Conservation (phyloP, 352 stramenopile genomes). For the Bremia lactucae region DNA sequence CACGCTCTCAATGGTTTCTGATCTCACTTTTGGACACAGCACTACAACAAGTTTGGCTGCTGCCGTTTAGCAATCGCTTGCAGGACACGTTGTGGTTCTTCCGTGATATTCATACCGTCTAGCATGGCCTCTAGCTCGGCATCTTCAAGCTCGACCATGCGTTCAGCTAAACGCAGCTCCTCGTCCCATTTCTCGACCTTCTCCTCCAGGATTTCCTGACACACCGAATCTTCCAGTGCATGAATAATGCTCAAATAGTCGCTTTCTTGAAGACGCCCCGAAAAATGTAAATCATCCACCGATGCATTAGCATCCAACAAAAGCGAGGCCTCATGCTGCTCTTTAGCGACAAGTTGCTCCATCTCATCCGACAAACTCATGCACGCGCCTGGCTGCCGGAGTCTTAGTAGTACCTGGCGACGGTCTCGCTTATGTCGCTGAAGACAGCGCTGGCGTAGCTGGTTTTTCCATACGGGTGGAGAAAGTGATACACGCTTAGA, state of each 20-base stretch:
- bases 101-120: conserved; percentile 37
- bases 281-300: conserved; percentile 53
- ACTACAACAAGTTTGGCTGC: conserved; percentile 3
- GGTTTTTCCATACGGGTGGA: conserved; percentile 64
- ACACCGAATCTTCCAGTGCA: conserved; percentile 56
- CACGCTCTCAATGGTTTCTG: conserved; percentile 21
- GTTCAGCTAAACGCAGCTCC: conserved; percentile 30
- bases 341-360: conserved; percentile 39
- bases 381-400: conserved; percentile 39
- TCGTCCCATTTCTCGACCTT: conserved; percentile 22
- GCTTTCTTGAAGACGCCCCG: conserved; percentile 43
- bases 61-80: neutral
- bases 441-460: conserved; percentile 63
- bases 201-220: conserved; percentile 29
- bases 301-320: conserved; percentile 17
- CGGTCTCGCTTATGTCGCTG: conserved; percentile 56
- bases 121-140: conserved; percentile 63
- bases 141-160: conserved; percentile 63
- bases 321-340: conserved; percentile 19
- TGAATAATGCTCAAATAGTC: conserved; percentile 74
- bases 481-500: conserved; percentile 39
- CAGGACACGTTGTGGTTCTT: conserved; percentile 1
- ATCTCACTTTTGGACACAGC: conserved; percentile 44
- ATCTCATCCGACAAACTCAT: conserved; percentile 51
- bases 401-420: conserved; percentile 41